Evolutionary conservation across 768 basidiomycete species (phyloP).

Genomic region (Russula griseocarnosa): DNA sequence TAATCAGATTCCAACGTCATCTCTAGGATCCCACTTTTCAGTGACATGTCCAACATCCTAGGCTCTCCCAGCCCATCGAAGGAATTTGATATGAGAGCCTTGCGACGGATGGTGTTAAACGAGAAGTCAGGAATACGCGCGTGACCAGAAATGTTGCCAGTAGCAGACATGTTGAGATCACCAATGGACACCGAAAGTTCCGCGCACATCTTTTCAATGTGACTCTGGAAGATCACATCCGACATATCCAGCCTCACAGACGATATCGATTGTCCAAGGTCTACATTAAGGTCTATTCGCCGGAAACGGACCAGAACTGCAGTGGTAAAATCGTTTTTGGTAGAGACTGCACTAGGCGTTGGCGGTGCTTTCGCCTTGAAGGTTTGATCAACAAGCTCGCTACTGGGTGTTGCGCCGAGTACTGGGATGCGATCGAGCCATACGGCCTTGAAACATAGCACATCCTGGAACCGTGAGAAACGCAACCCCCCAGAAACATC

Average conservation of each 20-base stretch:
- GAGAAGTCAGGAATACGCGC: slow-evolving; percentile 63
- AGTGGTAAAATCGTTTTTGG: slow-evolving; percentile 53
- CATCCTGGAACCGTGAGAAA: slow-evolving; percentile 85
- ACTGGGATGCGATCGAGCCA: slow-evolving; percentile 87
- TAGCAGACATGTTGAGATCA: slow-evolving; percentile 52
- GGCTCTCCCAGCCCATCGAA: slow-evolving; percentile 33
- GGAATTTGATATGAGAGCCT: slow-evolving; percentile 38
- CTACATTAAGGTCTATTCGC: slow-evolving; percentile 66
- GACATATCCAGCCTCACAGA: slow-evolving; percentile 60
- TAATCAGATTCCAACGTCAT: slow-evolving; percentile 71
- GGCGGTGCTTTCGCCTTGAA: slow-evolving; percentile 19
- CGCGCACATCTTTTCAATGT: slow-evolving; percentile 54
- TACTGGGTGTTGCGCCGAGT: slow-evolving; percentile 47
- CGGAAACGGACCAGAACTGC: slow-evolving; percentile 67
- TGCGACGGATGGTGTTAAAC: slow-evolving; percentile 68
- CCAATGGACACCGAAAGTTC: slow-evolving; percentile 65
- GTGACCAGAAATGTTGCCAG: slow-evolving; percentile 68
- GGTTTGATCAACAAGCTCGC: slow-evolving; percentile 26
- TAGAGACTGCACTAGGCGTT: slow-evolving; percentile 19
- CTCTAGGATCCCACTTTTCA: slow-evolving; percentile 69
- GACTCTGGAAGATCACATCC: slow-evolving; percentile 61
- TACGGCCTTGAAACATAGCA: slow-evolving; percentile 92
- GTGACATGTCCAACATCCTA: slow-evolving; percentile 65
- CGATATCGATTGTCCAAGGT: slow-evolving; percentile 85
- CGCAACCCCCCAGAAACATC: slow-evolving; percentile 75